phyloP scores from a whole-genome alignment of 306 rosid genomes.

The Quercus engelmannii region DNA sequence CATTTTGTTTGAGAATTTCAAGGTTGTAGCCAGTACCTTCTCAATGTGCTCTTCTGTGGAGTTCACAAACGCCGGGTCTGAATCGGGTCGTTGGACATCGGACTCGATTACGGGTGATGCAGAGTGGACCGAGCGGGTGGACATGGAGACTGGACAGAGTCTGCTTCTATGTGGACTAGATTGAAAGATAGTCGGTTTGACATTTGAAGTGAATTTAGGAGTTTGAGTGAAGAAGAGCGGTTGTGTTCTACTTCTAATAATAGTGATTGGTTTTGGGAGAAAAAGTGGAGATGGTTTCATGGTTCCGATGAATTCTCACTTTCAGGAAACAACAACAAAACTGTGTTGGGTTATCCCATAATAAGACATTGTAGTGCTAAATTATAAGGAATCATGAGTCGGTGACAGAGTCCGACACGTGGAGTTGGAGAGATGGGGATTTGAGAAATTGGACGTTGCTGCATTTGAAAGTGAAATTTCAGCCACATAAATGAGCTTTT shows the following conservation, averaged over 20 bases:
- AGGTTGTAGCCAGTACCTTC: slow-evolving; percentile 34
- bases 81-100: slow-evolving; percentile 24
- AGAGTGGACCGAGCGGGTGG: slow-evolving; percentile 33
- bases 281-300: slow-evolving; percentile 51
- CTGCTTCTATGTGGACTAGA: slow-evolving; percentile 17
- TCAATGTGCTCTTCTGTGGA: slow-evolving; percentile 57
- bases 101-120: slow-evolving; percentile 30
- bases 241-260: slow-evolving; percentile 9
- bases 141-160: slow-evolving; percentile 16
- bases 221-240: slow-evolving; percentile 5
- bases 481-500: neutral
- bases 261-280: slow-evolving; percentile 4
- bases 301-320: neutral
- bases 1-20: too few relatives aligned
- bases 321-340: neutral
- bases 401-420: neutral
- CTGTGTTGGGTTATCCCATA: neutral
- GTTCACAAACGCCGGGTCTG: slow-evolving; percentile 13
- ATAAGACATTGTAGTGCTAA: neutral
- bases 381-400: neutral
- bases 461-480: neutral
- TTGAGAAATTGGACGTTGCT: neutral
- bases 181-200: slow-evolving; percentile 26
- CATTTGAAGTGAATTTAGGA: slow-evolving; percentile 15
- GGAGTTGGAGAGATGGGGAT: neutral